These are phyloP conservation scores for Primulina tabacum DNA, from an alignment of 257 asterid genomes.

Conservation along the genomic window DNA sequence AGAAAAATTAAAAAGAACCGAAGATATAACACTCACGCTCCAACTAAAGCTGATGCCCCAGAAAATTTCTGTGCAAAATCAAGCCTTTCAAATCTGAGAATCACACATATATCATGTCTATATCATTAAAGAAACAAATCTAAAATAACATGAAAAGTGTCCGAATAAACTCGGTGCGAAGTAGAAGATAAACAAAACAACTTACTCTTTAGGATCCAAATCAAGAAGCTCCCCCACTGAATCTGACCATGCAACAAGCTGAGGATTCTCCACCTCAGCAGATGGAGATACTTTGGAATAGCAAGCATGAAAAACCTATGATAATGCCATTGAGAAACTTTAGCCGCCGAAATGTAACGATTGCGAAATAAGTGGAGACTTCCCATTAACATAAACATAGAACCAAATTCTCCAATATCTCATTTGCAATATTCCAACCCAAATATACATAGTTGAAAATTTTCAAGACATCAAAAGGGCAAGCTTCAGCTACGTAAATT, in stretches of 20 bases:
- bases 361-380: not conserved
- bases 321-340: not conserved
- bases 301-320: slow-evolving; percentile 80
- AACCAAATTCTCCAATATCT: not conserved
- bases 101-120: slow-evolving; percentile 21
- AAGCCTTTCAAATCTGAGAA: slow-evolving; percentile 79
- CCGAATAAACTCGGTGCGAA: slow-evolving; percentile 7
- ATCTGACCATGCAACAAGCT: slow-evolving; percentile 87
- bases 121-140: slow-evolving; percentile 17
- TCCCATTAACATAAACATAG: not conserved
- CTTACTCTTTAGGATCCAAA: slow-evolving; percentile 85
- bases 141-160: not conserved
- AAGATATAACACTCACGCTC: slow-evolving; percentile 57
- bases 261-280: slow-evolving; percentile 82
- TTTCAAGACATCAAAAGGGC: slow-evolving; percentile 1
- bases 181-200: slow-evolving; percentile 16
- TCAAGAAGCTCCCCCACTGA: slow-evolving; percentile 79
- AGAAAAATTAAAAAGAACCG: not conserved
- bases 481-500: not conserved
- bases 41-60: slow-evolving; percentile 64
- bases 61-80: slow-evolving; percentile 77
- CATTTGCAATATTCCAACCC: not conserved
- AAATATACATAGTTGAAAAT: not conserved
- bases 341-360: not conserved
- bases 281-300: slow-evolving; percentile 84